Evolutionary conservation across 768 basidiomycete genomes (phyloP), one percentile per base, ranked within the genome.

Genomic region (Mycena floridula): DNA sequence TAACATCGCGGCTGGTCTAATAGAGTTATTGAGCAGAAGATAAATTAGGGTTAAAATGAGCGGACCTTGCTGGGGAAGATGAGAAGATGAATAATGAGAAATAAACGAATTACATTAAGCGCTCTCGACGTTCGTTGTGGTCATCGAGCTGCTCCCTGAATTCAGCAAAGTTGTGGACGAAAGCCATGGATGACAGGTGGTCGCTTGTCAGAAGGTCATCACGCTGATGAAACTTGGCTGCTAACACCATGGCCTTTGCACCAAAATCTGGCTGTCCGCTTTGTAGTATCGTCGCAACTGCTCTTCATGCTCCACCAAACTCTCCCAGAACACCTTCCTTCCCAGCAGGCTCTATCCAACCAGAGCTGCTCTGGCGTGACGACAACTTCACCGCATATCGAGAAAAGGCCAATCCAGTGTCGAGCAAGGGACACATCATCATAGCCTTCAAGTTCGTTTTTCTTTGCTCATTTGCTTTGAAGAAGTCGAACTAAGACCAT

Each of bases 41-140:
- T 45, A 40, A 48, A 28, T 27, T 40, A 52, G 18, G 44, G 42
- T 30, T 12, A 23, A 16, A 46, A 32, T 37, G 30, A 39, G 25
- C 16, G 35, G 8, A 30, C 26, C 23, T 26, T 38, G 40, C 36
- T 42, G 6, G 21, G 25, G 41, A 27, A n/a, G 28, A 26, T 28
- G 41, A 43, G 20, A n/a, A n/a, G n/a, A n/a, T n/a, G n/a, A n/a
- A n/a, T n/a, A n/a, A n/a, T 38, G 25, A 13, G 42, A 38, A 32
- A 26, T 11, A 25, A 27, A 16, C 11, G 32, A 36, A 22, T 15
- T 22, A 11, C 60, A 96, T 92, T 52, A 98, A 74, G 16, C 87
- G 76, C 59, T 99, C 96, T 41, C 93, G 72, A 47, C 85, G 73
- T 61, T 97, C 94, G 60, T 94, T 81, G 63, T 88, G 72, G 25